phyloP scores from a whole-genome alignment of 805 yeast genomes.

The Zygosaccharomyces bailii region DNA sequence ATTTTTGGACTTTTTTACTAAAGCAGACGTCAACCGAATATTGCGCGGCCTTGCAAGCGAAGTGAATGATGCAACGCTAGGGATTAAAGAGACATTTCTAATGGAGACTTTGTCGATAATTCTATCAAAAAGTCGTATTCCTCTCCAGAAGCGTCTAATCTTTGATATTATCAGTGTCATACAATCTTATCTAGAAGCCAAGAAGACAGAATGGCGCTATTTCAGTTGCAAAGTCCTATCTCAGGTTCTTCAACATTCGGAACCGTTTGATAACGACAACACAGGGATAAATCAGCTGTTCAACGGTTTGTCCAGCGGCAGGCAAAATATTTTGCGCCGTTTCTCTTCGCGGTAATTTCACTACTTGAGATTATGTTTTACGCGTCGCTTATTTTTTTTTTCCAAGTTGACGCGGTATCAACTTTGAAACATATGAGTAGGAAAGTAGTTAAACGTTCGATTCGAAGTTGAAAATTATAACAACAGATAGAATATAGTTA shows the following conservation, averaged over 20 bases:
- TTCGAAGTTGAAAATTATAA: no score
- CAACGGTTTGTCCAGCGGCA: conserved; percentile 1
- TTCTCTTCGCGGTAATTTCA: conserved; percentile 1
- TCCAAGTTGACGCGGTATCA: neutral
- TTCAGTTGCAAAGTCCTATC: conserved; percentile 21
- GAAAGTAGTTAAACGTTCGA: neutral
- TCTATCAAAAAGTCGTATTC: conserved; percentile 5
- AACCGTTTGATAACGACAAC: neutral
- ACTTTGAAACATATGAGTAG: neutral
- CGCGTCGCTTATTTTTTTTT: conserved; percentile 2
- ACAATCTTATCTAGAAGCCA: conserved; percentile 17
- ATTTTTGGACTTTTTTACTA: conserved; percentile 15
- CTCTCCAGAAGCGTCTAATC: conserved; percentile 18
- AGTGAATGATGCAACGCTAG: conserved; percentile 8
- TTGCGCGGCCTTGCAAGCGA: conserved; percentile 19
- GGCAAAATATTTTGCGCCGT: neutral
- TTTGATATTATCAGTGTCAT: conserved; percentile 27
- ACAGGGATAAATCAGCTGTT: neutral
- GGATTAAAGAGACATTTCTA: conserved; percentile 20
- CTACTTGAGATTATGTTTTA: neutral
- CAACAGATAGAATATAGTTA: no score
- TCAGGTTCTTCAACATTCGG: conserved; percentile 5
- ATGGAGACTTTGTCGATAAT: conserved; percentile 19
- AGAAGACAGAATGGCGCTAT: conserved; percentile 22
- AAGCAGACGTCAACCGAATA: conserved; percentile 20